phyloP scores from a whole-genome alignment of 1,139 yeast species.

The Suhomyces chickasaworum region DNA sequence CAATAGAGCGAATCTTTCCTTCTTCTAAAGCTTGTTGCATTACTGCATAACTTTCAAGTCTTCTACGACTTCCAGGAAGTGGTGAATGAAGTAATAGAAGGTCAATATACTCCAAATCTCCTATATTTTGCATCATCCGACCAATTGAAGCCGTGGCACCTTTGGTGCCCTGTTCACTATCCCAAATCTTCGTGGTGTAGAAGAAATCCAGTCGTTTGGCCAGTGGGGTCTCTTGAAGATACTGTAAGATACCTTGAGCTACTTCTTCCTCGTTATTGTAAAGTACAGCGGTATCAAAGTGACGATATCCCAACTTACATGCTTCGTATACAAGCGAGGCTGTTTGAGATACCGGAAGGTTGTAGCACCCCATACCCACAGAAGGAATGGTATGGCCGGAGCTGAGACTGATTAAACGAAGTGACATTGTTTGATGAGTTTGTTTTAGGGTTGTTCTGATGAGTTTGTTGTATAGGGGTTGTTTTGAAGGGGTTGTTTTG shows the following conservation, averaged over 20 bases:
- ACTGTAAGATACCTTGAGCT: slow-evolving; percentile 52
- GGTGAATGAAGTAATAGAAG: slow-evolving; percentile 64
- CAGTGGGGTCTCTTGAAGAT: slow-evolving; percentile 52
- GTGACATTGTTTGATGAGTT: too few relatives aligned
- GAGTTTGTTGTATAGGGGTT: too few relatives aligned
- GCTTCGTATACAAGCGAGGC: slow-evolving; percentile 48
- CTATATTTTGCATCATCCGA: slow-evolving; percentile 29
- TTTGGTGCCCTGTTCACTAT: slow-evolving; percentile 33
- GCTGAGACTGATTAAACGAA: slow-evolving; percentile 20
- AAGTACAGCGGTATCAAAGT: slow-evolving; percentile 61
- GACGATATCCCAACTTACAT: slow-evolving; percentile 51
- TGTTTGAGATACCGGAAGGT: slow-evolving; percentile 29
- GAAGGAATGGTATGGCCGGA: slow-evolving; percentile 36
- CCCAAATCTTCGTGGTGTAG: slow-evolving; percentile 55
- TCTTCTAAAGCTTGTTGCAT: slow-evolving; percentile 65
- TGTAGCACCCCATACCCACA: slow-evolving; percentile 43
- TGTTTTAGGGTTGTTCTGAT: too few relatives aligned
- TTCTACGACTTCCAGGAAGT: slow-evolving; percentile 48
- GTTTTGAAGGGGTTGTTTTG: too few relatives aligned
- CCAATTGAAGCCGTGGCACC: slow-evolving; percentile 31
- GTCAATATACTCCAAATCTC: slow-evolving; percentile 41
- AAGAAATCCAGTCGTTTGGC: slow-evolving; percentile 60
- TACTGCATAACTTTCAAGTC: slow-evolving; percentile 61
- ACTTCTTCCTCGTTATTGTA: slow-evolving; percentile 61
- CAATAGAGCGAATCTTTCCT: slow-evolving; percentile 59